These are phyloP conservation scores for Suhomyces terraborum DNA, from an alignment of 1,139 yeast genomes.

Conservation along the genomic window DNA sequence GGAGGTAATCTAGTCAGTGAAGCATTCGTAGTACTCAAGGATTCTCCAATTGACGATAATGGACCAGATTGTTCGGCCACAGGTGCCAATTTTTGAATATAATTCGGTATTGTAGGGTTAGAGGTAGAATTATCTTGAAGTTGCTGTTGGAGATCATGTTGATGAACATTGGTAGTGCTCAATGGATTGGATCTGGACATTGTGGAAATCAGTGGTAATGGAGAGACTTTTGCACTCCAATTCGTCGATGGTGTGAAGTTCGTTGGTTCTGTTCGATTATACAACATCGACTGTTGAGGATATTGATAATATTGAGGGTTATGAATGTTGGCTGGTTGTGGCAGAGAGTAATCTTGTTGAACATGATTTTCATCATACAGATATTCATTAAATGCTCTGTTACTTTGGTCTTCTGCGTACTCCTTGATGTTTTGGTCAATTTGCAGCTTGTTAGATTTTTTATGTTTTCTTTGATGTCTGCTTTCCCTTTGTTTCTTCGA, in stretches of 20 bases:
- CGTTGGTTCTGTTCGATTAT: constrained; percentile 12
- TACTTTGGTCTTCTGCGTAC: constrained; percentile 12
- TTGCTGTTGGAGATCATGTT: constrained; percentile 14
- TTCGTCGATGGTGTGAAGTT: neutral
- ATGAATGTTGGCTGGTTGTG: constrained; percentile 4
- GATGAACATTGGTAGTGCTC: constrained; percentile 15
- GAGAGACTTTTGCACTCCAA: neutral
- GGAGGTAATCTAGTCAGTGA: constrained; percentile 11
- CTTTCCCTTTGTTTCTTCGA: neutral
- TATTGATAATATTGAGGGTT: constrained; percentile 27
- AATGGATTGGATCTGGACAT: constrained; percentile 4
- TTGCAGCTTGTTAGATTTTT: constrained; percentile 1
- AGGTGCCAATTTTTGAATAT: neutral
- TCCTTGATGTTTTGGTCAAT: constrained; percentile 5
- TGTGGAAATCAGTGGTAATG: neutral
- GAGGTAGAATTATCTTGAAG: neutral
- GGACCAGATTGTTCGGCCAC: neutral
- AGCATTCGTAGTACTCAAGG: constrained; percentile 3
- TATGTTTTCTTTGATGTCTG: neutral
- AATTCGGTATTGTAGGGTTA: neutral
- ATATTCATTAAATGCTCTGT: constrained; percentile 6
- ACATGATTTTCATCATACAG: constrained; percentile 1
- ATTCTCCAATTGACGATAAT: constrained; percentile 16
- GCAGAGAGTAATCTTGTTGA: neutral
- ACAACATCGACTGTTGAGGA: constrained; percentile 28